Percentiles rank a stretch among this genome's conserved stretches.
phyloP scores from a whole-genome alignment of 306 rosid species.

The Quercus dentata region DNA sequence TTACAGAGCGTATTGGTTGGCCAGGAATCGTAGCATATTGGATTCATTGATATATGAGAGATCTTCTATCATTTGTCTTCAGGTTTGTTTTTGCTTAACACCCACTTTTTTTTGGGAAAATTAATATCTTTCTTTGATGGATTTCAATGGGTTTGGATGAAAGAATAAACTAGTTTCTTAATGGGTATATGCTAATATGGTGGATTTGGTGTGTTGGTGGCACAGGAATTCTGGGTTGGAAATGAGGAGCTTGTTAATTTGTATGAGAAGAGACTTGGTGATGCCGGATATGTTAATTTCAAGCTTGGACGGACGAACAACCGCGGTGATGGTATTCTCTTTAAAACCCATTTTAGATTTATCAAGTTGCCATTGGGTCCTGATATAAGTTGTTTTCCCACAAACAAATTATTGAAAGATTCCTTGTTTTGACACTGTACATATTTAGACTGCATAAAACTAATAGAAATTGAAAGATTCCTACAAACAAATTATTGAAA shows the following conservation, averaged over 20 bases:
- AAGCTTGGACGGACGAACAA: conserved; percentile 92
- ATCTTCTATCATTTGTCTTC: conserved; percentile 96
- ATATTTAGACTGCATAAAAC: background rate
- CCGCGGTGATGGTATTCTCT: conserved; percentile 86
- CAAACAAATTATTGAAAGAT: background rate
- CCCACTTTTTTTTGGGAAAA: background rate
- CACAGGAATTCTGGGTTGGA: conserved; percentile 84
- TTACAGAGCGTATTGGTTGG: conserved; percentile 66
- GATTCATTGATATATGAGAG: conserved; percentile 73
- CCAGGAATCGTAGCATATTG: conserved; percentile 79
- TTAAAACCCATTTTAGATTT: conserved; percentile 1
- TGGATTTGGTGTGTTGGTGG: conserved; percentile 8
- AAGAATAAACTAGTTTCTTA: background rate
- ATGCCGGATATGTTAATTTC: conserved; percentile 74
- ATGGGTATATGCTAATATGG: background rate
- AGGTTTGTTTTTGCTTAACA: conserved; percentile 45
- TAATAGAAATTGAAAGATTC: conserved; percentile 2
- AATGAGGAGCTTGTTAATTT: conserved; percentile 77
- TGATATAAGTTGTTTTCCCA: background rate
- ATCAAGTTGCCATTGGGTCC: background rate
- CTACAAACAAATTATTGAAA: background rate
- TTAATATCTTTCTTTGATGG: background rate
- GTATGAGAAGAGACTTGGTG: conserved; percentile 67
- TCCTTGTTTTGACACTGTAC: background rate
- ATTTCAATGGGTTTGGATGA: background rate